Evolutionary conservation across 805 yeast genomes (phyloP).

Genomic region (Candida sanyiensis): DNA sequence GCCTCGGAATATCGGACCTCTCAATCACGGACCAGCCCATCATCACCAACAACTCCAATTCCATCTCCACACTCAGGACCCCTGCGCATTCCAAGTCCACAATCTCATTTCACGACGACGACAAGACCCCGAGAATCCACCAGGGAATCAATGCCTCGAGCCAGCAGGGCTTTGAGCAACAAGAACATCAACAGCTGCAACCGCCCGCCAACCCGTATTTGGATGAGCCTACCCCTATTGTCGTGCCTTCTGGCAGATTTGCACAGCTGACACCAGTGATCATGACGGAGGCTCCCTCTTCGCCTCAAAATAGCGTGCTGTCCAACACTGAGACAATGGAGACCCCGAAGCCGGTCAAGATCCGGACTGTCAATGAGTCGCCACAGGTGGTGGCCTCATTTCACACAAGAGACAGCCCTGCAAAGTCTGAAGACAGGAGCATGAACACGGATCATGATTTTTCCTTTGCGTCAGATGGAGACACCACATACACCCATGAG

Average conservation of each 20-base stretch:
- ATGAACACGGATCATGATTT: slow-evolving; percentile 5
- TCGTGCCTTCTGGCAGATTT: slow-evolving; percentile 1
- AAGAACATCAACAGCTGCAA: too few species aligned
- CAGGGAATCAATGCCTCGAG: slow-evolving; percentile 5
- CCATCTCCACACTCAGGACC: not conserved
- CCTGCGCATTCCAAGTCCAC: slow-evolving; percentile 8
- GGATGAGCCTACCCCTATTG: slow-evolving; percentile 7
- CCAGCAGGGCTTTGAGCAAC: slow-evolving; percentile 2
- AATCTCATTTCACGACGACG: slow-evolving; percentile 15
- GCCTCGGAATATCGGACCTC: slow-evolving; percentile 17
- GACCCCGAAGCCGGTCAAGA: slow-evolving; percentile 6
- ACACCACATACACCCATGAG: slow-evolving; percentile 21
- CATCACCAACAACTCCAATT: too few species aligned
- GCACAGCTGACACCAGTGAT: slow-evolving; percentile 2
- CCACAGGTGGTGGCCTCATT: too few species aligned
- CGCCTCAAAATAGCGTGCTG: slow-evolving; percentile 6
- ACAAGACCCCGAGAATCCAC: slow-evolving; percentile 19
- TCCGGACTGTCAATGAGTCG: slow-evolving; percentile 3
- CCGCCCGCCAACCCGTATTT: not conserved
- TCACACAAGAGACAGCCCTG: too few species aligned
- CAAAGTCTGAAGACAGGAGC: too few species aligned
- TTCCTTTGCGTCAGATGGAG: slow-evolving; percentile 16
- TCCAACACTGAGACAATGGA: slow-evolving; percentile 3
- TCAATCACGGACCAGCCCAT: slow-evolving; percentile 6
- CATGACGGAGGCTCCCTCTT: not conserved